These are phyloP conservation scores for Centella asiatica DNA, from an alignment of 129 eudicot genomes.

Conservation along the genomic window DNA sequence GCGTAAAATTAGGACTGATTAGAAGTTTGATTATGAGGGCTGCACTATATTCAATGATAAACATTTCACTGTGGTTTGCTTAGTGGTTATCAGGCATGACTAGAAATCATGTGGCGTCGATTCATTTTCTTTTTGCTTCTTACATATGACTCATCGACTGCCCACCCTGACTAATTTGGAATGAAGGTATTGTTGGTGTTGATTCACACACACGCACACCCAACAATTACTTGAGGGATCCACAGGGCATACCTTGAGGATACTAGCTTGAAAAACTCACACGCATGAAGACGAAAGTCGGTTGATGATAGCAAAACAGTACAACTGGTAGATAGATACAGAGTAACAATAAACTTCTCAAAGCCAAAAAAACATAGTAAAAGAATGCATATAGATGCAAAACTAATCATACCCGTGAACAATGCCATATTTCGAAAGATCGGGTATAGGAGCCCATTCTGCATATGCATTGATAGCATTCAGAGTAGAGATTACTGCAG, in stretches of 20 bases:
- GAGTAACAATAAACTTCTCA: conserved; percentile 10
- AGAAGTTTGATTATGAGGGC: too few species aligned
- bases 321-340: conserved; percentile 41
- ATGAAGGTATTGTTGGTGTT: too few species aligned
- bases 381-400: conserved; percentile 1
- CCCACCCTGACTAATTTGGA: too few species aligned
- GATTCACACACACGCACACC: too few species aligned
- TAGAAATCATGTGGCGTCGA: too few species aligned
- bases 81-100: too few species aligned
- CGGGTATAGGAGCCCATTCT: conserved; percentile 93
- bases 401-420: conserved; percentile 61
- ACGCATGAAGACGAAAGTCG: conserved; percentile 91
- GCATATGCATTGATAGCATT: conserved; percentile 97
- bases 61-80: too few species aligned
- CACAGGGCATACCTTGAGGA: conserved; percentile 59
- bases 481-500: conserved; percentile 69
- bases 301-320: conserved; percentile 81
- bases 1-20: too few species aligned
- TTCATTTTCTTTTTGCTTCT: too few species aligned
- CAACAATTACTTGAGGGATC: not conserved
- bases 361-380: conserved; percentile 12
- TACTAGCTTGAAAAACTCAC: conserved; percentile 89
- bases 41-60: too few species aligned
- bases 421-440: conserved; percentile 78
- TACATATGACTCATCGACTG: too few species aligned